A percentile compares a stretch with the other conserved stretches of the same genome.
These are phyloP conservation scores for Danielia oregonensis DNA, from an alignment of 805 yeast species.

Conservation along the genomic window DNA sequence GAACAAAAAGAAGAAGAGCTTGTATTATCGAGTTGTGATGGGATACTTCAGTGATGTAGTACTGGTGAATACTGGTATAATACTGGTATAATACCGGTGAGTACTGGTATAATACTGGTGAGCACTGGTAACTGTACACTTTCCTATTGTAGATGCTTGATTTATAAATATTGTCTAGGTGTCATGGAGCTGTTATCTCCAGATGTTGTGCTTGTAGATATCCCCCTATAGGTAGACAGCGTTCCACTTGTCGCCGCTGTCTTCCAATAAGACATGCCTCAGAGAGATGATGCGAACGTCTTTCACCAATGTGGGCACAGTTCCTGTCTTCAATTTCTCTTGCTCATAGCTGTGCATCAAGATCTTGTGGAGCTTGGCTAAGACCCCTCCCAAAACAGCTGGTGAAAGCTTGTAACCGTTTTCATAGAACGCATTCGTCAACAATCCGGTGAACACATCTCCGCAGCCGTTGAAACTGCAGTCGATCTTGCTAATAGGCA, in stretches of 20 bases:
- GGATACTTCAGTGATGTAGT: too few relatives aligned
- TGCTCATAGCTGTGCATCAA: conserved; percentile 25
- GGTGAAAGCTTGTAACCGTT: conserved; percentile 21
- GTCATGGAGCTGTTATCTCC: too few relatives aligned
- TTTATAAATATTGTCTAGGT: too few relatives aligned
- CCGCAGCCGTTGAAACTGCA: conserved; percentile 75
- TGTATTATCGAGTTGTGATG: too few relatives aligned
- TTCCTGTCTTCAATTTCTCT: conserved; percentile 10
- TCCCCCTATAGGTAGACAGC: conserved; percentile 2
- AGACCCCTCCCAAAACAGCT: conserved; percentile 22
- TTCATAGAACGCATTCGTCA: conserved; percentile 46
- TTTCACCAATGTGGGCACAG: conserved; percentile 23
- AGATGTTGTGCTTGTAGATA: too few relatives aligned
- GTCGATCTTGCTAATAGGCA: conserved; percentile 45
- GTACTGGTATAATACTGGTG: too few relatives aligned
- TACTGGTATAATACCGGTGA: too few relatives aligned
- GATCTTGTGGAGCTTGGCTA: conserved; percentile 25
- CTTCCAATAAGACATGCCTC: conserved; percentile 24
- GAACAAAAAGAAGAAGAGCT: too few relatives aligned
- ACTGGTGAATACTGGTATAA: too few relatives aligned
- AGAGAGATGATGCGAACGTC: conserved; percentile 36
- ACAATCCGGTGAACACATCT: conserved; percentile 62
- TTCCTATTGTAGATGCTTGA: too few relatives aligned
- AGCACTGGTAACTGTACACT: too few relatives aligned
- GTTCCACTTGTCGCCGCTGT: conserved; percentile 7